phyloP scores from a whole-genome alignment of 805 yeast species.

The Priceomyces medius region DNA sequence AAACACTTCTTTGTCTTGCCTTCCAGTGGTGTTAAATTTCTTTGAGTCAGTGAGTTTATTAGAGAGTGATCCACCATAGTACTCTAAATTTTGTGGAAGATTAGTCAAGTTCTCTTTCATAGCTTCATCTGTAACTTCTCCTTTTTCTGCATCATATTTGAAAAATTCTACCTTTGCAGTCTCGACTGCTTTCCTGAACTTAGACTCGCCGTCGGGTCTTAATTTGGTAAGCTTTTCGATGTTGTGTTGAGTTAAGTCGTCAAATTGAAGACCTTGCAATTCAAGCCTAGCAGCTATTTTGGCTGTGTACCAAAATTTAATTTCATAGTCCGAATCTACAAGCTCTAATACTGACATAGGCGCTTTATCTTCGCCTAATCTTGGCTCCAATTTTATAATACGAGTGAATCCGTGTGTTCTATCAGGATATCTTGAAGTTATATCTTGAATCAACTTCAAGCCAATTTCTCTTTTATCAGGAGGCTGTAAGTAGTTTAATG shows the following conservation, averaged over 20 bases:
- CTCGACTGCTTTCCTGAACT: slow-evolving; percentile 65
- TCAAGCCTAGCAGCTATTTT: slow-evolving; percentile 79
- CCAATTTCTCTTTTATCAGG: slow-evolving; percentile 39
- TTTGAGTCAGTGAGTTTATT: slow-evolving; percentile 30
- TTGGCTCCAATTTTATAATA: slow-evolving; percentile 76
- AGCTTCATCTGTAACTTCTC: slow-evolving; percentile 21
- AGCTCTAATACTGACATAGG: slow-evolving; percentile 86
- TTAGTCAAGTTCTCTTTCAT: slow-evolving; percentile 30
- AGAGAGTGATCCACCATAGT: slow-evolving; percentile 23
- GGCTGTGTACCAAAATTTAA: slow-evolving; percentile 77
- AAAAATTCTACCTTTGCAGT: slow-evolving; percentile 38
- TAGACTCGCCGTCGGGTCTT: slow-evolving; percentile 50
- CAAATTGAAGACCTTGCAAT: slow-evolving; percentile 54
- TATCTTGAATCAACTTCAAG: slow-evolving; percentile 65
- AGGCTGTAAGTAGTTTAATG: slow-evolving; percentile 46
- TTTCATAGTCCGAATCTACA: slow-evolving; percentile 65
- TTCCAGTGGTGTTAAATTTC: slow-evolving; percentile 31
- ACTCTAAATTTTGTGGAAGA: slow-evolving; percentile 28
- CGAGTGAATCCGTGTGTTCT: slow-evolving; percentile 86
- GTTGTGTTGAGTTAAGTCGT: slow-evolving; percentile 53
- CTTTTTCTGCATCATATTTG: slow-evolving; percentile 30
- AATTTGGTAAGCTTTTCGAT: slow-evolving; percentile 48
- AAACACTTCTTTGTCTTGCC: slow-evolving; percentile 16
- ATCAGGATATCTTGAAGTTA: slow-evolving; percentile 59
- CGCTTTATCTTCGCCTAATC: slow-evolving; percentile 82